These are phyloP conservation scores for Escallonia rubra DNA, from an alignment of 129 eudicot genomes.

Conservation along the genomic window DNA sequence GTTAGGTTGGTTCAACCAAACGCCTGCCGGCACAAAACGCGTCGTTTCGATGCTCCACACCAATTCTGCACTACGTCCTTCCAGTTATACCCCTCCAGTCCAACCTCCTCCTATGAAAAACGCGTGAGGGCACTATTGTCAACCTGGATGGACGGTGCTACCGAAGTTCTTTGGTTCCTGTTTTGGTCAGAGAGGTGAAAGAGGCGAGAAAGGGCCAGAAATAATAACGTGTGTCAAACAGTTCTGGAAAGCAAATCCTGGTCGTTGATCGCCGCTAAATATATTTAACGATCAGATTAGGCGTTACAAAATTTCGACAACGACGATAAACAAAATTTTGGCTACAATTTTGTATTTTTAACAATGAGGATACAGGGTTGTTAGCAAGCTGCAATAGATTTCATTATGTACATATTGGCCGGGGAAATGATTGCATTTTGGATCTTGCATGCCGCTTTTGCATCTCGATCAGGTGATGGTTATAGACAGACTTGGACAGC, in stretches of 20 bases:
- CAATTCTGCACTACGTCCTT: neutral
- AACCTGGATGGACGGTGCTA: slow-evolving; percentile 12
- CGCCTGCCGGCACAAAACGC: slow-evolving; percentile 56
- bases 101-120: no score
- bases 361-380: no score
- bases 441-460: no score
- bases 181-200: slow-evolving; percentile 17
- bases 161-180: slow-evolving; percentile 5
- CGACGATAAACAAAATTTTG: no score
- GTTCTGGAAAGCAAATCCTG: neutral
- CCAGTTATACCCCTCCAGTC: slow-evolving; percentile 13
- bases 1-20: slow-evolving; percentile 81
- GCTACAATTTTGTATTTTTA: neutral
- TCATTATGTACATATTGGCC: no score
- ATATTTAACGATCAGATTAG: no score
- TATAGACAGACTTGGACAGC: no score
- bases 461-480: no score
- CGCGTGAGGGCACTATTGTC: neutral
- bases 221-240: slow-evolving; percentile 11
- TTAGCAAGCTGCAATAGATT: no score
- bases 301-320: no score
- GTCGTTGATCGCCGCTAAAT: neutral
- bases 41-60: slow-evolving; percentile 28
- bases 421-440: no score
- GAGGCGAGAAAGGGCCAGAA: slow-evolving; percentile 1